Conservation (phyloP, 345 rosid species). For the Clarkia xantiana region DNA sequence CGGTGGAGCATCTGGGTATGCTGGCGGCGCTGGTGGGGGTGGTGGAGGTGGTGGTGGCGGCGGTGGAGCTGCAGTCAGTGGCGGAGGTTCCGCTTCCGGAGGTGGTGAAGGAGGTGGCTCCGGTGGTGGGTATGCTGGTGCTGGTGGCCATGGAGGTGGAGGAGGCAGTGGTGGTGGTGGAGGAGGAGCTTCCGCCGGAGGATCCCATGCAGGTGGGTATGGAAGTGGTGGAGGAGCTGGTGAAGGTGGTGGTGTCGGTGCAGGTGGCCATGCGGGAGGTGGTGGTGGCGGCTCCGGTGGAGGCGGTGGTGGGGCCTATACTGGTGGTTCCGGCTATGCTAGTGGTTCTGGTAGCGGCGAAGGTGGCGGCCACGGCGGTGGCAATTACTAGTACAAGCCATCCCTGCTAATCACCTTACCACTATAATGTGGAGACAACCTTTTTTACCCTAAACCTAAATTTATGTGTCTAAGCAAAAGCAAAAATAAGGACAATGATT, state of each 20-base stretch:
- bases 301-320: slow-evolving; percentile 13
- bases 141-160: slow-evolving; percentile 9
- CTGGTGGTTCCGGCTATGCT: slow-evolving; percentile 19
- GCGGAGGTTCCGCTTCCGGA: not conserved
- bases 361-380: slow-evolving; percentile 16
- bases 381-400: not conserved
- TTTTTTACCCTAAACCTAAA: too few species aligned
- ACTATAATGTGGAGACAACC: too few species aligned
- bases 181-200: slow-evolving; percentile 13
- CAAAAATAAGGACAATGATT: too few species aligned
- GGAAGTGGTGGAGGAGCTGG: slow-evolving; percentile 16
- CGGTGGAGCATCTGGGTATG: slow-evolving; percentile 2
- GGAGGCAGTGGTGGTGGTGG: slow-evolving; percentile 15
- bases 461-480: too few species aligned
- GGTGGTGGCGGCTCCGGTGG: slow-evolving; percentile 26
- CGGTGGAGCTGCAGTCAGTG: slow-evolving; percentile 3
- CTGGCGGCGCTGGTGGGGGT: slow-evolving; percentile 5
- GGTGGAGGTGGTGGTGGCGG: slow-evolving; percentile 6
- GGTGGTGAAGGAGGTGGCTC: slow-evolving; percentile 14
- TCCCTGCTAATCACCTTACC: too few species aligned
- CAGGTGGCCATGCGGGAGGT: slow-evolving; percentile 12
- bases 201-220: slow-evolving; percentile 17
- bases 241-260: slow-evolving; percentile 14
- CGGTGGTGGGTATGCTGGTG: slow-evolving; percentile 9
- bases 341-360: slow-evolving; percentile 20